Evolutionary conservation across 208 protist species (phyloP), one percentile per base, ranked within the genome.

Genomic region (Leishmania major): DNA sequence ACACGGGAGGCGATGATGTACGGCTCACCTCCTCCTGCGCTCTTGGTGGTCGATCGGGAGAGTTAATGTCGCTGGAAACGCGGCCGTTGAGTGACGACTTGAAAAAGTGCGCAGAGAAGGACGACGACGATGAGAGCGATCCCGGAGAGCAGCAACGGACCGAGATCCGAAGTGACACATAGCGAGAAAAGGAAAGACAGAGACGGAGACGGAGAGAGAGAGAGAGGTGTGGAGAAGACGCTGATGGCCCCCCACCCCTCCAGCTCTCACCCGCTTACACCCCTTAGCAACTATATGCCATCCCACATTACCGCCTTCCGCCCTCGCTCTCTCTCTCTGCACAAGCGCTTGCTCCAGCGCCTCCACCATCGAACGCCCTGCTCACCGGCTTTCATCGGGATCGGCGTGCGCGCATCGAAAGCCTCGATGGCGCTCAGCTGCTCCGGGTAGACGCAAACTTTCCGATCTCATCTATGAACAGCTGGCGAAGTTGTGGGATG

Each of bases 381-480:
- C 25, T 8, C 69, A 13, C 4, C 28, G 8, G 11, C 43, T 51
- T 6, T 51, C 22, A 35, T 31, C 25, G 11, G 22, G 17, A 15
- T 19, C 43, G 25, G 25, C 5, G 15, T 31, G 43, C 70, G 45
- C 28, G 45, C 28, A n/a, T 3, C 70, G 25, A 31, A 51, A 74
- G 43, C 71, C 55, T 28, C 57, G n/a, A 47, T 49, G 43, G 49
- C 2, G 28, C 31, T 76, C 72, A 76, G 72, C 25, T n/a, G 49
- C 72, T 2, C 28, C 81, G 72, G 2, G 76, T 10, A 7, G 81
- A 72, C 25, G 84, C 84, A 77, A 91, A 92, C 40, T 86, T 80
- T 25, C 88, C 80, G 19, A 97, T 89, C 74, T 97, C 94, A 11
- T 91, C 83, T 35, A 93, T 60, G 67, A 97, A 88, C 0, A 97